Evolutionary conservation across 176 grass and related monocot species (phyloP), one percentile per base, ranked within the genome.

Genomic region (Zizania latifolia): DNA sequence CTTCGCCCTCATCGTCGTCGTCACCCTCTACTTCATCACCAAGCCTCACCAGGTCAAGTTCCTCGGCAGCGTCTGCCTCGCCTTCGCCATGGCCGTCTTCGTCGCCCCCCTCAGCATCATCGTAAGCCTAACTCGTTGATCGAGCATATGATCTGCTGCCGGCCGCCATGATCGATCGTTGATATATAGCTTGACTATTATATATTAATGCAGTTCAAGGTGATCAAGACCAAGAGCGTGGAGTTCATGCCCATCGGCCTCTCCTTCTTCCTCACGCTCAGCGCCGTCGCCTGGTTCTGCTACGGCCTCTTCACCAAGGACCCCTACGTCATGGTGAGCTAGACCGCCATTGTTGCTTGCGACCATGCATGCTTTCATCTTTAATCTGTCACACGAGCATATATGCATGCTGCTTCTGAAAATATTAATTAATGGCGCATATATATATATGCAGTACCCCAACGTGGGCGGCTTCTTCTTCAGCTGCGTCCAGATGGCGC

Each of bases 31-130:
- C 34, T 45, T 60, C 31, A 15, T 80, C 31, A 38, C 38, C 10
- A 23, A 40, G 31, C 8, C 29, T 0, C 70, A 81, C 15, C 92
- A 61, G 1, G 76, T 89, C 30, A 90, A 85, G 44, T 79, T 99
- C 54, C 91, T 99, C n/a, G 95, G 95, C 36, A 92, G 95, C 76
- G 86, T 99, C 30, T 99, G 95, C 75, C 85, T 99, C 38, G 85
- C 83, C 68, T 99, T 99, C 87, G 90, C 95, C 17, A 78, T 92
- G 55, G 82, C 86, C 34, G 95, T 99, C 77, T 99, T 99, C 71
- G 92, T 80, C 54, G 89, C 95, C 30, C 95, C 95, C 4, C 81
- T 99, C 69, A 90, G 86, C 89, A 86, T 99, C 89, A 99, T 99
- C 65, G 93, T 97, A 86, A 75, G 54, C 70, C 30, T 40, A 12